A percentile compares a stretch with the other conserved stretches of the same genome.
phyloP scores from a whole-genome alignment of 1,284 basidiomycete genomes.

The Neonothopanus nambi region DNA sequence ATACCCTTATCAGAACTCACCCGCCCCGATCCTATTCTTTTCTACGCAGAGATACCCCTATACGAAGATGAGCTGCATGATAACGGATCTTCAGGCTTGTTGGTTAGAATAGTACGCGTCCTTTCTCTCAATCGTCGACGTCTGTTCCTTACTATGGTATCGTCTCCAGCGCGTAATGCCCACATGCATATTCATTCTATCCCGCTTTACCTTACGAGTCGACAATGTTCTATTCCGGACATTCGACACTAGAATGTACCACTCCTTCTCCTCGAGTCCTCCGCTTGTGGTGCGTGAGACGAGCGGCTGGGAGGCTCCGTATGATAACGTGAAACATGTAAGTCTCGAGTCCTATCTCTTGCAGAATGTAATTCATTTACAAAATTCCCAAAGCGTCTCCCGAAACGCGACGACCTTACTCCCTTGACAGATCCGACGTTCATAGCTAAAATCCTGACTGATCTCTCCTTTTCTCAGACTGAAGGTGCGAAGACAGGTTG shows the following conservation, averaged over 20 bases:
- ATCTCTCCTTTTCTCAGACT: constrained; percentile 63
- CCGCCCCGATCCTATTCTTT: constrained; percentile 91
- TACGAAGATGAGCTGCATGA: constrained; percentile 96
- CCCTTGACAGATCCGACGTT: constrained; percentile 89
- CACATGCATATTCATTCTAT: constrained; percentile 89
- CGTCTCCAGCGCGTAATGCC: constrained; percentile 91
- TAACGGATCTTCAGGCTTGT: constrained; percentile 82
- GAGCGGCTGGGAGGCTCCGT: constrained; percentile 89
- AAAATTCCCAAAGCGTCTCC: constrained; percentile 57
- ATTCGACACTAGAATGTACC: constrained; percentile 89
- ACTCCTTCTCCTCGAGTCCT: constrained; percentile 68
- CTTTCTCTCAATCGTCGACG: not conserved
- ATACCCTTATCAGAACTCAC: constrained; percentile 85
- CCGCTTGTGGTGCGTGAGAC: constrained; percentile 78
- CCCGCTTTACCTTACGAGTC: constrained; percentile 91
- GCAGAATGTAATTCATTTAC: constrained; percentile 1
- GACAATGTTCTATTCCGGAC: constrained; percentile 94
- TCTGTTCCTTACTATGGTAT: not conserved
- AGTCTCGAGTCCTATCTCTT: constrained; percentile 13
- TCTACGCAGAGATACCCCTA: constrained; percentile 90
- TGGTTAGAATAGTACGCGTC: constrained; percentile 80
- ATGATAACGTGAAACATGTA: constrained; percentile 80
- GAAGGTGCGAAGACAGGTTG: constrained; percentile 72
- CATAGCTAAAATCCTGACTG: constrained; percentile 76
- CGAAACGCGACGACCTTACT: constrained; percentile 81